Evolutionary conservation across 345 rosid species (phyloP).

Genomic region (Garcia nutans): DNA sequence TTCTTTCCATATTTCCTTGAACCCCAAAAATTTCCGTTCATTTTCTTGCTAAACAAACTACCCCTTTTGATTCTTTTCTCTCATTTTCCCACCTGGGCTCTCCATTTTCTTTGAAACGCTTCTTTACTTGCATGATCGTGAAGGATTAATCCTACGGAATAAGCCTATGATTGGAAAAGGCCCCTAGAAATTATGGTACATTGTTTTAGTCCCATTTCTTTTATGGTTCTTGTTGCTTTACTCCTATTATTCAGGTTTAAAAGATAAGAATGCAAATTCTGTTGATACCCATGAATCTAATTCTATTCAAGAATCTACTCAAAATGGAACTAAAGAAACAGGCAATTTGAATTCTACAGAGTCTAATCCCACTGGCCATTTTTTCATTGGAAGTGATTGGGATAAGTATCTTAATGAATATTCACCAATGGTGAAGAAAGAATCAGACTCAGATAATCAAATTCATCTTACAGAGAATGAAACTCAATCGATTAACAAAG

Average conservation of each 20-base stretch:
- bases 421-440: not conserved
- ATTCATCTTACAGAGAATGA: constrained; percentile 17
- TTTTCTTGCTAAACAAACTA: not conserved
- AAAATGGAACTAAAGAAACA: not conserved
- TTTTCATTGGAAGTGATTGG: constrained; percentile 25
- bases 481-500: constrained; percentile 21
- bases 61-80: not conserved
- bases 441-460: not conserved
- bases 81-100: not conserved
- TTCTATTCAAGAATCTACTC: constrained; percentile 9
- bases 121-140: constrained; percentile 15
- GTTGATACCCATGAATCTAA: constrained; percentile 16
- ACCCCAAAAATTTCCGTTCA: not conserved
- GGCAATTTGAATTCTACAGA: not conserved
- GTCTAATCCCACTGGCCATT: constrained; percentile 20
- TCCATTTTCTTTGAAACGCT: not conserved
- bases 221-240: constrained; percentile 52
- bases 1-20: constrained; percentile 6
- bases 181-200: constrained; percentile 51
- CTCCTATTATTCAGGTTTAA: constrained; percentile 39
- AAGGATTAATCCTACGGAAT: constrained; percentile 32
- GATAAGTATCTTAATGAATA: constrained; percentile 14
- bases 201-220: constrained; percentile 36
- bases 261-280: constrained; percentile 16
- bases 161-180: constrained; percentile 35